Evolutionary conservation across 1,284 basidiomycete species (phyloP), one percentile per base, ranked within the genome.

Genomic region (Ganoderma leucocontextum): DNA sequence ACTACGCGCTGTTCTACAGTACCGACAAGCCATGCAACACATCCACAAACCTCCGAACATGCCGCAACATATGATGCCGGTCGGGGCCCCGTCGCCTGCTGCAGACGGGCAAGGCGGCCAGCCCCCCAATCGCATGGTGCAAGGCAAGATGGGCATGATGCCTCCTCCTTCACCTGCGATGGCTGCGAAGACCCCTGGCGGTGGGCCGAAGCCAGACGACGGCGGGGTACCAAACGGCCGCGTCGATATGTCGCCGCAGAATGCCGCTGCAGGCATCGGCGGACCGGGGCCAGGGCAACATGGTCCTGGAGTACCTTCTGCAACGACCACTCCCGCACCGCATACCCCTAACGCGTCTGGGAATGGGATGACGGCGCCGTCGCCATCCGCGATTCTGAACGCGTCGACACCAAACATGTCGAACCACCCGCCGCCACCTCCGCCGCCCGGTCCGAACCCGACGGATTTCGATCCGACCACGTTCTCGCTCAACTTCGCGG

Each of bases 191-290:
- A 75, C 72, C 36, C 68, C 70, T 33, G 71, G 72, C 0, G 73
- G 74, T 4, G 66, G 76, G 62, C 77, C 77, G 52, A 79, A 82
- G 57, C 74, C 73, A 19, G 74, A 60, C 66, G 76, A 49, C 68
- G 41, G 64, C 1, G 60, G 76, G 6, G 69, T 55, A 8, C 67
- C 70, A 22, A 72, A 73, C 1, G 73, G 73, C 15, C 74, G 80
- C 63, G 71, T 80, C n/a, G 83, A 86, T 55, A 81, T 82, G 17
- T 87, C 87, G 4, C 86, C 87, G 15, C 82, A 83, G 58, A 86
- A 85, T 67, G 80, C 78, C 15, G 80, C 81, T 62, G 74, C 25
- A 61, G 70, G 65, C 22, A 60, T 68, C 4, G 68, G 70, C 10
- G 68, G 66, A n/a, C 52, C 69, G 52, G 49, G 62, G 25, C 47